Percentiles rank a stretch among this genome's conserved stretches.
Conservation (phyloP, 352 stramenopile species). For the Aphanomyces cochlioides region DNA sequence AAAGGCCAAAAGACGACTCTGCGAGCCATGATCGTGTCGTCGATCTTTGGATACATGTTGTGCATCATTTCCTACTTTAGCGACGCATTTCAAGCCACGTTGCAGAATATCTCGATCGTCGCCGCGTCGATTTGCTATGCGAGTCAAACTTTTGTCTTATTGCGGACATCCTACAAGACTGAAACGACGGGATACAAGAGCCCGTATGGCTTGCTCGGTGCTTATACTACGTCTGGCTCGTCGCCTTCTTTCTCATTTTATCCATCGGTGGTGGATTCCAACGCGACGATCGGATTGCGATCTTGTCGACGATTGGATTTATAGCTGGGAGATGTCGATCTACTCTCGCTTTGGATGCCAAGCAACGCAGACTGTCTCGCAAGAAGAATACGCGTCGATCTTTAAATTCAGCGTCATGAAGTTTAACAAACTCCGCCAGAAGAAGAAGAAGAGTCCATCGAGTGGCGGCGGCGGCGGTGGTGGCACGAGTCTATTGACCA, state of each 20-base stretch:
- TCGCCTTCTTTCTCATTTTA: background rate
- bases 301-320: background rate
- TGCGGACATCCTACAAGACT: background rate
- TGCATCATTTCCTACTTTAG: background rate
- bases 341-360: background rate
- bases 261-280: conserved; percentile 13
- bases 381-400: conserved; percentile 11
- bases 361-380: background rate
- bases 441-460: no score
- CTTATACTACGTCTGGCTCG: background rate
- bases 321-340: background rate
- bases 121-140: background rate
- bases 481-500: no score
- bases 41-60: background rate
- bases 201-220: background rate
- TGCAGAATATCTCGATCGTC: background rate
- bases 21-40: background rate
- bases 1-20: background rate
- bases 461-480: no score
- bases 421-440: conserved; percentile 11
- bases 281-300: background rate
- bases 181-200: background rate
- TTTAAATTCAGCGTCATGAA: conserved; percentile 14
- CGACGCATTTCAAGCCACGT: background rate
- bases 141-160: background rate